Evolutionary conservation across 495 filamentous ascomycete genomes (phyloP).

Genomic region (Lasiosphaeriaceae sp.): DNA sequence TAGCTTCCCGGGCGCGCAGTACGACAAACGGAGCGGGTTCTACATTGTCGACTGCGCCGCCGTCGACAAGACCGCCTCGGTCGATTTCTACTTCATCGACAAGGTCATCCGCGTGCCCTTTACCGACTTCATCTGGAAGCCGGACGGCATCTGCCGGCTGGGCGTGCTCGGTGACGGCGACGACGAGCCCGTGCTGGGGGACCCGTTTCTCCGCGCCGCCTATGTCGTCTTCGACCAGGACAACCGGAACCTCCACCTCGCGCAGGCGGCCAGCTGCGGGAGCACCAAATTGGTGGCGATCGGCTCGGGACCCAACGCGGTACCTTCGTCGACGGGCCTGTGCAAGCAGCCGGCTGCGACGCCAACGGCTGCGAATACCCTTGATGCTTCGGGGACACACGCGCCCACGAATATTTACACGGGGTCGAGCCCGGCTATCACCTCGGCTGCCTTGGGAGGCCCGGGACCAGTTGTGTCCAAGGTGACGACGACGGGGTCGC

Average conservation of each 20-base stretch:
- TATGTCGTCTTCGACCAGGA: conserved; percentile 37
- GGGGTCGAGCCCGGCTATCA: conserved; percentile 2
- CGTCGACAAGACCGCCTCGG: conserved; percentile 42
- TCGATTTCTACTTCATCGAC: conserved; percentile 57
- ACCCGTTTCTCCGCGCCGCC: conserved; percentile 30
- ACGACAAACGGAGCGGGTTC: conserved; percentile 29
- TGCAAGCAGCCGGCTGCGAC: conserved; percentile 2
- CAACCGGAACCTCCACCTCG: conserved; percentile 30
- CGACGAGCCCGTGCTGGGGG: conserved; percentile 26
- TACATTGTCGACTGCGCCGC: conserved; percentile 58
- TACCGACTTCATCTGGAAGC: conserved; percentile 55
- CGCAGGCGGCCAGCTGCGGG: conserved; percentile 34
- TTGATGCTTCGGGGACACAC: conserved; percentile 7
- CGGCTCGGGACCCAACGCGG: conserved; percentile 8
- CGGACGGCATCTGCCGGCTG: conserved; percentile 29
- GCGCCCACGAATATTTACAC: conserved; percentile 10
- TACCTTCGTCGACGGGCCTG: conserved; percentile 9
- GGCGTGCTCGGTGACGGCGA: conserved; percentile 18
- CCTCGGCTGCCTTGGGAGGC: not conserved
- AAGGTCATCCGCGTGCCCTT: conserved; percentile 56
- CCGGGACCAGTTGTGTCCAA: conserved; percentile 12
- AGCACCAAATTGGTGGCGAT: conserved; percentile 21
- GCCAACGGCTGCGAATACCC: not conserved
- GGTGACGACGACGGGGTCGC: not conserved
- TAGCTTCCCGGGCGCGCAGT: conserved; percentile 19